Conservation (phyloP, 2,329 filamentous ascomycete genomes). For the Tothia fuscella region DNA sequence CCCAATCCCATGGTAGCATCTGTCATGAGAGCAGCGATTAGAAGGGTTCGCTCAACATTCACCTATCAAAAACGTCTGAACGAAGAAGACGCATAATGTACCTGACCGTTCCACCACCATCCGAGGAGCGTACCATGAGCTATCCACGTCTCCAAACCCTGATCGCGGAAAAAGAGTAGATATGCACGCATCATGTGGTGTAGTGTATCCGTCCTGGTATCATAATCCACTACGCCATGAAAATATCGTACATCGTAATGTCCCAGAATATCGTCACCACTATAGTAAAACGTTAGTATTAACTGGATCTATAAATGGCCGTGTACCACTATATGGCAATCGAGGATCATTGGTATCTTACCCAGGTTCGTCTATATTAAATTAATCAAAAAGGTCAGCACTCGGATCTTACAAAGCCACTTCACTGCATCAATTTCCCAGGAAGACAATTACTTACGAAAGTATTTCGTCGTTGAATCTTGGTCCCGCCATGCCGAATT, state of each 20-base stretch:
- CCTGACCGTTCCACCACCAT: conserved; percentile 75
- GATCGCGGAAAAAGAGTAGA: conserved; percentile 50
- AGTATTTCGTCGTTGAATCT: conserved; percentile 22
- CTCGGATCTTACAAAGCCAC: not conserved
- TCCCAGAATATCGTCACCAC: conserved; percentile 41
- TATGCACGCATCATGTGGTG: conserved; percentile 63
- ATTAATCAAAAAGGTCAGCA: conserved; percentile 6
- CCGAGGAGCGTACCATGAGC: conserved; percentile 74
- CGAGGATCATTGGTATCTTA: conserved; percentile 2
- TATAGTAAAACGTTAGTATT: conserved; percentile 10
- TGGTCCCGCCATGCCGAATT: conserved; percentile 5
- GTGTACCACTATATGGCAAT: not conserved
- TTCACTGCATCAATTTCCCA: not conserved
- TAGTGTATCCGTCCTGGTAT: conserved; percentile 53
- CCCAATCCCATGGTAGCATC: conserved; percentile 75
- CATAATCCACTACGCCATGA: conserved; percentile 49
- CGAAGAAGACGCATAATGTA: conserved; percentile 17
- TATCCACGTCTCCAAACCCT: conserved; percentile 70
- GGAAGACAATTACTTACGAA: conserved; percentile 20
- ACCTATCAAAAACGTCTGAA: conserved; percentile 8
- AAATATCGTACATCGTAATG: conserved; percentile 71
- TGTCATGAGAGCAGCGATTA: conserved; percentile 28
- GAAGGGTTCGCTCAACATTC: not conserved
- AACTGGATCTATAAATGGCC: not conserved
- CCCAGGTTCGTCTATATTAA: conserved; percentile 10